Conservation (phyloP, 208 protist genomes). For the Trypanosoma cruzi region DNA sequence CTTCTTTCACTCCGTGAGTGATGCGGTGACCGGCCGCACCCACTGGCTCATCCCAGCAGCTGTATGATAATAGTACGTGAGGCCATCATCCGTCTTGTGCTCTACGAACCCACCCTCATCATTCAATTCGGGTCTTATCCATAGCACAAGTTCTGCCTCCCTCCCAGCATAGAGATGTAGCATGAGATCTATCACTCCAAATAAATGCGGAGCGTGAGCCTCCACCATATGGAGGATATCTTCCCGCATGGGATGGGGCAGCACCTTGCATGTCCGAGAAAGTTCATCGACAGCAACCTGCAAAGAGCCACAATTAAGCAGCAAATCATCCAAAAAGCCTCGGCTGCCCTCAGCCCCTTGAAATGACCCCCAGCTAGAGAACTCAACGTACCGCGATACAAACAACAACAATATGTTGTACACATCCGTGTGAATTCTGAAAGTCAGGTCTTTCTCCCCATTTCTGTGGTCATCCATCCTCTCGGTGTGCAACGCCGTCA, state of each 20-base stretch:
- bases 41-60: slow-evolving; percentile 26
- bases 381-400: background rate
- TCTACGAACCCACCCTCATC: slow-evolving; percentile 6
- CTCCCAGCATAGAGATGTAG: slow-evolving; percentile 23
- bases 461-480: no score
- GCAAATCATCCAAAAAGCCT: slow-evolving; percentile 10
- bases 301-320: slow-evolving; percentile 8
- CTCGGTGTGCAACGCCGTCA: background rate
- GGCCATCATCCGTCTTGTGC: background rate
- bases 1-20: background rate
- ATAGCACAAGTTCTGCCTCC: slow-evolving; percentile 28
- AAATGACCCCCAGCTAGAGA: background rate
- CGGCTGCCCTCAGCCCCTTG: background rate
- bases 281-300: slow-evolving; percentile 26
- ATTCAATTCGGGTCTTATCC: slow-evolving; percentile 12
- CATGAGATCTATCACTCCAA: slow-evolving; percentile 27
- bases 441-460: background rate
- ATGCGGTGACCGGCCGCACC: slow-evolving; percentile 1
- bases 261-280: slow-evolving; percentile 8
- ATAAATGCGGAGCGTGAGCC: slow-evolving; percentile 26
- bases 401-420: slow-evolving; percentile 22
- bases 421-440: slow-evolving; percentile 12
- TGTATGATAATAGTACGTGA: slow-evolving; percentile 27
- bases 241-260: slow-evolving; percentile 25
- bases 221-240: slow-evolving; percentile 14